Evolutionary conservation across 495 filamentous ascomycete genomes (phyloP).

Genomic region (Hyaloscypha hepaticicola): DNA sequence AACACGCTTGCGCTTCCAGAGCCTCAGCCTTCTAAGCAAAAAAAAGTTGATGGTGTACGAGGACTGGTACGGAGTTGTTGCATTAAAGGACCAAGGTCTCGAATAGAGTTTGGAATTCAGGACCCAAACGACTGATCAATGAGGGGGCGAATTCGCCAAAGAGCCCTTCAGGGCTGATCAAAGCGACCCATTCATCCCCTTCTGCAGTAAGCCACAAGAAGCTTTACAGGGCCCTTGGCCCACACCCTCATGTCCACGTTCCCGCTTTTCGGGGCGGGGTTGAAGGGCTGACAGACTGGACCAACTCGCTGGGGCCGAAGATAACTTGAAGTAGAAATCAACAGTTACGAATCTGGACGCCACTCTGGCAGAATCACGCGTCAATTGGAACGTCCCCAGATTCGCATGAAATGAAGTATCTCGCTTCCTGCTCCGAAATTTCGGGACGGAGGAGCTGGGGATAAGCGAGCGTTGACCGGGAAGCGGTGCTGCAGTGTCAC

Average conservation of each 20-base stretch:
- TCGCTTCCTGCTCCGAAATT: background rate
- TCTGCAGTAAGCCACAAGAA: background rate
- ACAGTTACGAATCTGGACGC: background rate
- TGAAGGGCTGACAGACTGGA: background rate
- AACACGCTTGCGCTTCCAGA: background rate
- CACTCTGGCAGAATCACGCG: background rate
- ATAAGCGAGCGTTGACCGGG: background rate
- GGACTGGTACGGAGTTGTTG: background rate
- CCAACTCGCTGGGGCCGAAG: background rate
- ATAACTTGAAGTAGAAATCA: background rate
- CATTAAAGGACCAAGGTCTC: background rate
- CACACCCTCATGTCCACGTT: background rate
- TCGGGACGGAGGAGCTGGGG: background rate
- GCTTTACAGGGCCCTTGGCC: background rate
- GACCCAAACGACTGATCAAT: background rate
- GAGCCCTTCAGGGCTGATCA: background rate
- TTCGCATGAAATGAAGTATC: background rate
- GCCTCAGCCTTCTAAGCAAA: background rate
- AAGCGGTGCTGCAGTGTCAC: background rate
- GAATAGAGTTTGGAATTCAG: background rate
- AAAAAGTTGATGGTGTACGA: background rate
- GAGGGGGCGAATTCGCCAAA: background rate
- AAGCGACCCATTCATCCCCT: background rate
- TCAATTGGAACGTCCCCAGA: background rate
- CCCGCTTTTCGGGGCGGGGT: background rate